Evolutionary conservation across 2,329 filamentous ascomycete genomes (phyloP), one percentile per base, ranked within the genome.

Genomic region (Pseudopithomyces maydicus): DNA sequence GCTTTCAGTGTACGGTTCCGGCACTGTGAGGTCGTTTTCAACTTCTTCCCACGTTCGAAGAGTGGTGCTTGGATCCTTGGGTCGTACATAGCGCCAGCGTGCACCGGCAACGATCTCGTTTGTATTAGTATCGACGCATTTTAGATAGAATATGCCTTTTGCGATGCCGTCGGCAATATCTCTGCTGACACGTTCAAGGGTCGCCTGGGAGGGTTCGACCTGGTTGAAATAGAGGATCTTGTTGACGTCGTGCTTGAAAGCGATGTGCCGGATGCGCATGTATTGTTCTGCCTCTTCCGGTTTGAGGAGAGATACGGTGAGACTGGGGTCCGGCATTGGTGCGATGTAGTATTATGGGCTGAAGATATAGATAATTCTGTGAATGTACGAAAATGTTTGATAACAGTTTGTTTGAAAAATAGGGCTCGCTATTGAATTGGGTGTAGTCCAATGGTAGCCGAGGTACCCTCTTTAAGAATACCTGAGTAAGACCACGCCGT

Each of bases 241-340:
- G 59, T 75, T 74, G 8, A 75, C 57, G 23, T 72, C 70, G 6
- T 61, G 32, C 2, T 57, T 54, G 63, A 75, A 75, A 42, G 71
- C 65, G 45, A 63, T 61, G 54, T 74, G 67, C 8, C 73, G 70
- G 45, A 75, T 63, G 44, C 58, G 63, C 63, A 68, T 67, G 60
- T 74, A 75, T 38, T 65, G 58, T 20, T 62, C 57, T 53, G 67
- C 68, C 58, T 73, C 69, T 42, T 65, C 57, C 1, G 68, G 65
- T 19, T 58, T 60, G 35, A 75, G 64, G 10, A 66, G 64, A 3
- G 66, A 69, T 51, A 74, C 56, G 35, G 63, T 33, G 44, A 74
- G 68, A 26, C 61, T 66, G 6, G 68, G 47, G 44, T 66, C 57
- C 3, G 64, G 55, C 64, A 68, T 69, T 10, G 59, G 54, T 22